phyloP scores from a whole-genome alignment of 2,329 filamentous ascomycete species.

The Orbilia brochopaga region DNA sequence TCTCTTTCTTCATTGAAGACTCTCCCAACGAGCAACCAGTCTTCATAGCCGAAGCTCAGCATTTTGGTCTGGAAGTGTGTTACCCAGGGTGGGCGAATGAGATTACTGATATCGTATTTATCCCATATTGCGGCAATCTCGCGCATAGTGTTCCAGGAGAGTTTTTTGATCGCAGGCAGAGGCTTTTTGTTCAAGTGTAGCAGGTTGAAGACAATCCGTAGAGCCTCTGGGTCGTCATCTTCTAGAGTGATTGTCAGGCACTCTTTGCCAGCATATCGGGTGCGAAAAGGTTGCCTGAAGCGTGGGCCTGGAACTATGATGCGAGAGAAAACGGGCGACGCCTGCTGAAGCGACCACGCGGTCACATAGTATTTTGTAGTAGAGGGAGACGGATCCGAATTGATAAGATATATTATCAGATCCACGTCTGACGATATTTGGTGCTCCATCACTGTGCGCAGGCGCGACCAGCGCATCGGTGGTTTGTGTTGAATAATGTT shows the following conservation, averaged over 20 bases:
- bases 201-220: conserved; percentile 21
- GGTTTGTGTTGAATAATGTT: conserved; percentile 32
- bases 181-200: conserved; percentile 23
- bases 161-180: conserved; percentile 7
- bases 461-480: not conserved
- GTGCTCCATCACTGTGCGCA: conserved; percentile 12
- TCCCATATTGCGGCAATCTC: conserved; percentile 40
- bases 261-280: conserved; percentile 9
- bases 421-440: conserved; percentile 25
- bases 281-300: conserved; percentile 25
- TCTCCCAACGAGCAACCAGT: conserved; percentile 39
- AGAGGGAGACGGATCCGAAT: not conserved
- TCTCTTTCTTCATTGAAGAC: conserved; percentile 20
- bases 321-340: conserved; percentile 27
- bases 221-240: conserved; percentile 28
- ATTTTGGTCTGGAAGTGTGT: conserved; percentile 20
- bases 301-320: conserved; percentile 29
- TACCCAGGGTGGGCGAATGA: conserved; percentile 37
- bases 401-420: conserved; percentile 25
- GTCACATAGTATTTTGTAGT: conserved; percentile 28
- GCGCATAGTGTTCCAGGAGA: conserved; percentile 31
- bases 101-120: conserved; percentile 40
- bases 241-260: conserved; percentile 26
- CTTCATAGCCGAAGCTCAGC: conserved; percentile 21
- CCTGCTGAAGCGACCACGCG: conserved; percentile 36